These are phyloP conservation scores for Saccharomycopsis babjevae DNA, from an alignment of 805 yeast species.

Conservation along the genomic window DNA sequence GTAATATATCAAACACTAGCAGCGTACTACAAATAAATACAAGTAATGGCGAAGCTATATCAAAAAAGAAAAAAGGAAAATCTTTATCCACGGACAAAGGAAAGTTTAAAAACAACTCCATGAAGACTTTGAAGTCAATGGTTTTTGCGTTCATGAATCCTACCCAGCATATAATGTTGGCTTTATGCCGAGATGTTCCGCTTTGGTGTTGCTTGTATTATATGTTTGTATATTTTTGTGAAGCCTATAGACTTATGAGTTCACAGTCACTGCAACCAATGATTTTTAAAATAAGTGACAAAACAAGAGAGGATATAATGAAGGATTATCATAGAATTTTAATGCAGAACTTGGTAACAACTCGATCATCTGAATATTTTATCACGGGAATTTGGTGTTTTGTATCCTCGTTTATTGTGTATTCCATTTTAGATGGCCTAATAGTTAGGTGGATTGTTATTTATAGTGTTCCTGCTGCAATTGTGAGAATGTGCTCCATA, in stretches of 20 bases:
- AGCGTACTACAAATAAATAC: background rate
- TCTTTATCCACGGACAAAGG: background rate
- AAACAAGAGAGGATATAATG: constrained; percentile 2
- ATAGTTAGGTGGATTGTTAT: constrained; percentile 92
- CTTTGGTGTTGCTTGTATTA: constrained; percentile 36
- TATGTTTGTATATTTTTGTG: constrained; percentile 25
- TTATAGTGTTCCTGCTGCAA: constrained; percentile 81
- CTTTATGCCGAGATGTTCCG: constrained; percentile 71
- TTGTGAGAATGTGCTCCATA: constrained; percentile 76
- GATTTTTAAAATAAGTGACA: background rate
- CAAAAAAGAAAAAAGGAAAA: background rate
- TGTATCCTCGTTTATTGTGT: constrained; percentile 77
- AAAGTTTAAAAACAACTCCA: constrained; percentile 9
- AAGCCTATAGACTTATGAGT: constrained; percentile 23
- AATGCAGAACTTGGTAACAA: constrained; percentile 36
- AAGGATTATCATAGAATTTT: constrained; percentile 15
- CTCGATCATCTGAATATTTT: constrained; percentile 67
- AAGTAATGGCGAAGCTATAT: background rate
- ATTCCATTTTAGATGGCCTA: constrained; percentile 75
- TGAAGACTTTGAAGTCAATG: constrained; percentile 21
- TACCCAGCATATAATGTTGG: constrained; percentile 63
- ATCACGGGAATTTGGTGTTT: constrained; percentile 88
- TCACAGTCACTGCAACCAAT: constrained; percentile 8
- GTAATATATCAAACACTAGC: background rate
- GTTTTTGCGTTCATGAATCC: constrained; percentile 58